Evolutionary conservation across 2,329 filamentous ascomycete species (phyloP).

Genomic region (Fusarium longipes): DNA sequence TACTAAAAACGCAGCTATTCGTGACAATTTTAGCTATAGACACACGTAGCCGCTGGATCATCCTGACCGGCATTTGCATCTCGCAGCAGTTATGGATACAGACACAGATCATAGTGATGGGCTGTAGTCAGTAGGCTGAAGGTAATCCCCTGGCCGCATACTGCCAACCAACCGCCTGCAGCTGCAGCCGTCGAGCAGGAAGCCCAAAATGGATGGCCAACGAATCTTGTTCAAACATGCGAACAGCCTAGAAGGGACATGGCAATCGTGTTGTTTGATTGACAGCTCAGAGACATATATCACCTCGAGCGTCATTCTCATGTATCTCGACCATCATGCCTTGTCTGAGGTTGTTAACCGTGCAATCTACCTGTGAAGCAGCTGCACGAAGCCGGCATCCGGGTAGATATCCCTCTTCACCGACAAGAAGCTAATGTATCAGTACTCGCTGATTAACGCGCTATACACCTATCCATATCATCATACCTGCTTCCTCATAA

Average conservation of each 20-base stretch:
- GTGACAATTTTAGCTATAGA: not conserved
- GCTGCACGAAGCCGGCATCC: conserved; percentile 15
- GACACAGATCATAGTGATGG: too few species aligned
- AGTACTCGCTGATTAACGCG: too few species aligned
- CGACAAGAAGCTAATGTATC: conserved; percentile 23
- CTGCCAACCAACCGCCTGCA: conserved; percentile 1
- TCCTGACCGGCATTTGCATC: conserved; percentile 16
- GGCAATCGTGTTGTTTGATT: not conserved
- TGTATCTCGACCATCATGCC: conserved; percentile 21
- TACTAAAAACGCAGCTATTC: conserved; percentile 11
- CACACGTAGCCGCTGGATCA: conserved; percentile 12
- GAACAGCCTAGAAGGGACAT: not conserved
- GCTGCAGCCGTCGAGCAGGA: conserved; percentile 10
- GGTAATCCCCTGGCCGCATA: conserved; percentile 2
- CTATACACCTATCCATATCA: too few species aligned
- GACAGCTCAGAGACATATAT: conserved; percentile 14
- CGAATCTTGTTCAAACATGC: conserved; percentile 6
- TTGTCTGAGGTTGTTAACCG: conserved; percentile 17
- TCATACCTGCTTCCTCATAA: not conserved
- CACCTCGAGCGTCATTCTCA: conserved; percentile 15
- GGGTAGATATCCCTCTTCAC: conserved; percentile 24
- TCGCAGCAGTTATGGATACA: not conserved
- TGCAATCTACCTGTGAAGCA: conserved; percentile 1
- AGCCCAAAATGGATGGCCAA: conserved; percentile 12
- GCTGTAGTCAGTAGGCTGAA: not conserved